Base-by-base conservation (phyloP, 495 filamentous ascomycete species). In the Melanomma pulvis-pyrius region DNA sequence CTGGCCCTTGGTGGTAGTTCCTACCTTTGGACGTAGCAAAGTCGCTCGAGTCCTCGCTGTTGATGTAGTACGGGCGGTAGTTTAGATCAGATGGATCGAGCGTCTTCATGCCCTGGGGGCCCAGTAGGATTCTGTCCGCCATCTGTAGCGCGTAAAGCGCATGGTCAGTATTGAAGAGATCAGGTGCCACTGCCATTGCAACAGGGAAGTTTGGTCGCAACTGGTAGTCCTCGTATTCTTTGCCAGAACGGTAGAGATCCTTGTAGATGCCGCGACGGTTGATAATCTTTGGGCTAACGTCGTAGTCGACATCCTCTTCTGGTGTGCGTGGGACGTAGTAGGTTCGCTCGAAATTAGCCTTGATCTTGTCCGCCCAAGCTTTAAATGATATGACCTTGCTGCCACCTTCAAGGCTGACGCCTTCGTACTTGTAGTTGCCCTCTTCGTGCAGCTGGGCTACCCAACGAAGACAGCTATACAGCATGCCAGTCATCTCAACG, bases 1-100 rank as follows among this genome's bases (percentile, higher is more conserved):
- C 96, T 0, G 96, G 96, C 1, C 96, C 96, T 76, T 98, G 94
- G 74, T 99, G 96, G 75, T 99, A 99, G 74, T 97, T 97, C 19
- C 96, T 82, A 15, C 96, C 96, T 71, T 98, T 98, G 60, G 88
- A 86, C 0, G 92, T 97, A 0, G 88, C 83, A 73, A 96, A 98
- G 74, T 97, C 90, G 36, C 82, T 85, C 12, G 86, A 91, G 76
- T 99, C 96, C 74, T 97, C 93, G 47, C 89, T 90, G 79, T 99
- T 99, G 79, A 86, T 87, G 80, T 99, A 99, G 80, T 93, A 88
- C 0, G 92, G 92, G 7, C 90, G 87, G 76, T 99, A 99, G 74
- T 98, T 96, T 30, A 90, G 80, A 74, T 99, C 96, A 6, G 80
- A 80, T 2, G 96, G 93, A 72, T 98, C 96, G 17, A 99, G 88